A percentile compares a stretch with the other conserved stretches of the same genome.
These are phyloP conservation scores for Citropsis articulata DNA, from an alignment of 345 rosid species.

Conservation along the genomic window DNA sequence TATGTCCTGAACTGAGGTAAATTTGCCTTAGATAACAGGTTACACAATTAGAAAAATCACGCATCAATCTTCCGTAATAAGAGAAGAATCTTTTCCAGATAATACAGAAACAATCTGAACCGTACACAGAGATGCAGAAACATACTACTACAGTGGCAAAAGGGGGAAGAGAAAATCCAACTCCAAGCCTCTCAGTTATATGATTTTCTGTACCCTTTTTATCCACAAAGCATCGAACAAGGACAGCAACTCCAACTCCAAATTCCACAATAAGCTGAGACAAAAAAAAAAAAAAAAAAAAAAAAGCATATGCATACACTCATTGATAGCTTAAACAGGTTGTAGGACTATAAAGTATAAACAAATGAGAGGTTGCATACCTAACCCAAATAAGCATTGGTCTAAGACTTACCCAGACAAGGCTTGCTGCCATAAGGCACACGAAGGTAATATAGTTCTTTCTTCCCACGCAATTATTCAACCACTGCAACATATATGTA, in stretches of 20 bases:
- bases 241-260: conserved; percentile 84
- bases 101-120: conserved; percentile 2
- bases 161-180: conserved; percentile 77
- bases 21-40: not conserved
- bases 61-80: not conserved
- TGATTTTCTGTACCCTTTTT: conserved; percentile 64
- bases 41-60: not conserved
- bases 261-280: conserved; percentile 80
- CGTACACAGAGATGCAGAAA: conserved; percentile 13
- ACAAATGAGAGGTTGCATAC: not conserved
- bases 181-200: conserved; percentile 75
- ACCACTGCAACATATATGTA: conserved; percentile 61
- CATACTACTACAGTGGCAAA: conserved; percentile 79
- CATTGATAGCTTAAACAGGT: not conserved
- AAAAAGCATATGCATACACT: not conserved
- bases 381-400: not conserved
- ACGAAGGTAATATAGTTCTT: conserved; percentile 85
- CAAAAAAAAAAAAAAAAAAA: not conserved
- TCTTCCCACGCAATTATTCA: conserved; percentile 93
- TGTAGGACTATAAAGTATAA: not conserved
- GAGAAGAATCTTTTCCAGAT: not conserved
- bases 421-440: conserved; percentile 85
- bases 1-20: not conserved
- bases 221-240: conserved; percentile 83
- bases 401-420: conserved; percentile 68